Evolutionary conservation across 2,329 filamentous ascomycete species (phyloP).

Genomic region (Stachybotrys elegans): DNA sequence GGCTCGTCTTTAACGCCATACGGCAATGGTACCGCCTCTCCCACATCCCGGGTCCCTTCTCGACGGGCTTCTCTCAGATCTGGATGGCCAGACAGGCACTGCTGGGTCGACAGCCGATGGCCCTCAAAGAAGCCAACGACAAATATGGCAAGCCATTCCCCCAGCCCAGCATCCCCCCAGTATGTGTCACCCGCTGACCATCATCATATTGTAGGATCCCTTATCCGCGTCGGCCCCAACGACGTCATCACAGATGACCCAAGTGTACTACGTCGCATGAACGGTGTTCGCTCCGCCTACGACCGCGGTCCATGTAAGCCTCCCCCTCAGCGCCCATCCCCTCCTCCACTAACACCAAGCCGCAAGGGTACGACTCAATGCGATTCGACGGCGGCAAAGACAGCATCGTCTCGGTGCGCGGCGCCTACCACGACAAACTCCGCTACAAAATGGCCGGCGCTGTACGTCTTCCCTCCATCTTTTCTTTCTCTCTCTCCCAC

Average conservation of each 20-base stretch:
- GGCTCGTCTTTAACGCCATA: neutral
- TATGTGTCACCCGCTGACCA: no score
- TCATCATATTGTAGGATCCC: neutral
- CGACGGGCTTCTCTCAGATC: neutral
- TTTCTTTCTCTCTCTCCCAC: neutral
- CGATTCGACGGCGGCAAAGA: neutral
- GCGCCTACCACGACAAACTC: neutral
- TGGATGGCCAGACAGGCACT: neutral
- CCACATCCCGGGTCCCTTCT: neutral
- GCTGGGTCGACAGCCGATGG: neutral
- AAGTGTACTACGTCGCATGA: neutral
- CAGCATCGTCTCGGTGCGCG: neutral
- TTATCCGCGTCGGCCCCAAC: neutral
- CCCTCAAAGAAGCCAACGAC: neutral
- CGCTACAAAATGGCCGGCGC: neutral
- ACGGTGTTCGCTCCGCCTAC: neutral
- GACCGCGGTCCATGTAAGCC: neutral
- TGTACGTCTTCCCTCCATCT: neutral
- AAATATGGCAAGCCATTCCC: neutral
- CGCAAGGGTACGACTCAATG: neutral
- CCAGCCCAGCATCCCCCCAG: neutral
- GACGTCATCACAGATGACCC: neutral
- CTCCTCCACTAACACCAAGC: no score
- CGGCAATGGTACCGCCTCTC: constrained; percentile 1
- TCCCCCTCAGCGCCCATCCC: no score